Evolutionary conservation across 2,329 filamentous ascomycete genomes (phyloP).

Genomic region (Monosporascus sp.): DNA sequence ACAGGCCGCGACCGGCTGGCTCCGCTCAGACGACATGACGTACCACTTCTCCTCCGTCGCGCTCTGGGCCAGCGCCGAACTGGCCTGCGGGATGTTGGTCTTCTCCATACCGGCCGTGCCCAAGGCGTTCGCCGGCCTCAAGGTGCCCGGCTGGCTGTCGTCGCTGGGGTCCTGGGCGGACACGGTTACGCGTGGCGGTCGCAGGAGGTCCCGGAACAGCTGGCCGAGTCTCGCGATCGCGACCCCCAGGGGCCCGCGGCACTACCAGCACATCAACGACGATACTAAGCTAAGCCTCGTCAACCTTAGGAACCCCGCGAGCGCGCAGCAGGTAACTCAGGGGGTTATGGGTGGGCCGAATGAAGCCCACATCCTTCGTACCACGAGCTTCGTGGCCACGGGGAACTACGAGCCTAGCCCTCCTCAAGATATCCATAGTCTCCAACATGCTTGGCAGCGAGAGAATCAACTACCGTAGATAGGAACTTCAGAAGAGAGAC

Average conservation of each 20-base stretch:
- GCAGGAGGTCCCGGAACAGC: background rate
- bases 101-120: conserved; percentile 5
- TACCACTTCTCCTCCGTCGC: conserved; percentile 7
- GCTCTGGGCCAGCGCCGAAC: conserved; percentile 9
- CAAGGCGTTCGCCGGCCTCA: background rate
- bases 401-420: no score
- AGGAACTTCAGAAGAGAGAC: no score
- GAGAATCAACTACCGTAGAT: no score
- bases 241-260: background rate
- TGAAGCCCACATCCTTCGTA: no score
- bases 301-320: background rate
- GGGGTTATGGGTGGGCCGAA: no score
- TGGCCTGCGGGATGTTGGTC: conserved; percentile 8
- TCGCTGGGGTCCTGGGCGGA: background rate
- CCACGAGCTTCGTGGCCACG: no score
- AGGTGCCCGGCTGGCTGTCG: background rate
- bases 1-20: conserved; percentile 2
- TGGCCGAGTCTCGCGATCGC: background rate
- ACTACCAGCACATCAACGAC: background rate
- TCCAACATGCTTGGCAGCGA: no score
- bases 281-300: background rate
- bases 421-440: no score
- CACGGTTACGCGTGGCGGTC: background rate
- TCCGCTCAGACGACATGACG: conserved; percentile 5
- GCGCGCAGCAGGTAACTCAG: background rate